Evolutionary conservation across 1,284 basidiomycete genomes (phyloP), one percentile per base, ranked within the genome.

Genomic region (Sparassis latifolia): DNA sequence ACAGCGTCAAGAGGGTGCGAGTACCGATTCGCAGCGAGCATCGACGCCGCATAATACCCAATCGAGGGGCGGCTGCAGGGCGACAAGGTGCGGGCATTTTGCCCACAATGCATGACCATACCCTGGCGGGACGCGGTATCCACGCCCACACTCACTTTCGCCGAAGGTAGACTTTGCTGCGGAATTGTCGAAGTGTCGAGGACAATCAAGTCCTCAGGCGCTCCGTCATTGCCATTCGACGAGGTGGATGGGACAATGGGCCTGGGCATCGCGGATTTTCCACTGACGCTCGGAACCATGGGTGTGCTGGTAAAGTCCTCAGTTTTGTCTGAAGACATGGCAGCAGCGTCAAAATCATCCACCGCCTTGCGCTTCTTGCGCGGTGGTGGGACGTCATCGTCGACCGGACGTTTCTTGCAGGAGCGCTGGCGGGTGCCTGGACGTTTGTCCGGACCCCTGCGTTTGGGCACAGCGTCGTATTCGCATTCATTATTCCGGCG

Each of bases 371-470:
- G 78, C 66, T 77, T 83, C 68, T 82, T 80, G 71, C 83, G 85
- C 41, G 79, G 67, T 52, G 69, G 66, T 9, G 76, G 69, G 50
- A 64, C 69, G 53, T 64, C 61, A 33, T 77, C 77, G 56, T 84
- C 83, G 31, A 76, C 65, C 49, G 79, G 76, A 51, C 84, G 74
- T 72, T 85, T 87, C 78, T 89, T 89, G 76, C 83, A 87, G 52
- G 83, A 84, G 58, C 86, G 77, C 66, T 87, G 85, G 54, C 87
- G 77, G 55, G 85, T 89, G 30, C 86, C 87, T 53, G 88, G 88
- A 60, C 78, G 78, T 69, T 89, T 89, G 74, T 90, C 87, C 55
- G 87, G 87, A 4, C 88, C 88, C 50, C 87, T 78, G 52, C 87
- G 80, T 68, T 86, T 87, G 58, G 88, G 88, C 41, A 78, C 83